Evolutionary conservation across 1,139 yeast genomes (phyloP).

Genomic region (Kodamaea fungicola): DNA sequence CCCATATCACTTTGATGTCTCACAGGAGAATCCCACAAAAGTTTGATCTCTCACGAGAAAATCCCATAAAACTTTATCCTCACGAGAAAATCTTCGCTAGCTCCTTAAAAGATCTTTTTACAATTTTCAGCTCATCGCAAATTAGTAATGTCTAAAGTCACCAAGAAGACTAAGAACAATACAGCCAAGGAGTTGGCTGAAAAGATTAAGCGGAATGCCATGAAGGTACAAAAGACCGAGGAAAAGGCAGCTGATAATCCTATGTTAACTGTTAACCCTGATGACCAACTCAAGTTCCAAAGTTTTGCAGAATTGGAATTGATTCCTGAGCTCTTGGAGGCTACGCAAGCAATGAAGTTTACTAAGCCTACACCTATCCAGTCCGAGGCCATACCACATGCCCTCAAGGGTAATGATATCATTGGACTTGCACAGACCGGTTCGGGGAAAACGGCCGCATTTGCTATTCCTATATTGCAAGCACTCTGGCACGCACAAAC

Average conservation of each 20-base stretch:
- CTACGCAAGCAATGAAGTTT: constrained; percentile 66
- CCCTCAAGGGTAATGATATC: constrained; percentile 78
- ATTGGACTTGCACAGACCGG: constrained; percentile 84
- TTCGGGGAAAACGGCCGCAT: constrained; percentile 84
- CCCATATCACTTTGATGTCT: no score
- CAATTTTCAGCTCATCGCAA: not conserved
- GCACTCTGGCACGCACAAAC: constrained; percentile 85
- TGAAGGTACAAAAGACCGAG: constrained; percentile 20
- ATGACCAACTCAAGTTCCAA: constrained; percentile 24
- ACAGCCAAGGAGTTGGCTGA: constrained; percentile 36
- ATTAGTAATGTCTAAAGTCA: constrained; percentile 1
- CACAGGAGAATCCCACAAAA: no score
- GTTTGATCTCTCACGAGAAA: no score
- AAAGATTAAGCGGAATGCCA: constrained; percentile 55
- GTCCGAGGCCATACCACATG: constrained; percentile 86
- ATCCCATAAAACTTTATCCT: no score
- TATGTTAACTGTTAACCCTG: constrained; percentile 6
- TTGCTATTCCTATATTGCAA: constrained; percentile 87
- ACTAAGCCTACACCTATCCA: constrained; percentile 87
- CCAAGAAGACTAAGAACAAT: constrained; percentile 3
- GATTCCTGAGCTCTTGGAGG: constrained; percentile 78
- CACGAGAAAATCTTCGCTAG: no score
- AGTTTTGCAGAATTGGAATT: constrained; percentile 54
- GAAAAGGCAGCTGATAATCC: constrained; percentile 11
- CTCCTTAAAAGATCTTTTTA: no score